phyloP scores from a whole-genome alignment of 2,329 filamentous ascomycete species.

The Cladosporium velox region DNA sequence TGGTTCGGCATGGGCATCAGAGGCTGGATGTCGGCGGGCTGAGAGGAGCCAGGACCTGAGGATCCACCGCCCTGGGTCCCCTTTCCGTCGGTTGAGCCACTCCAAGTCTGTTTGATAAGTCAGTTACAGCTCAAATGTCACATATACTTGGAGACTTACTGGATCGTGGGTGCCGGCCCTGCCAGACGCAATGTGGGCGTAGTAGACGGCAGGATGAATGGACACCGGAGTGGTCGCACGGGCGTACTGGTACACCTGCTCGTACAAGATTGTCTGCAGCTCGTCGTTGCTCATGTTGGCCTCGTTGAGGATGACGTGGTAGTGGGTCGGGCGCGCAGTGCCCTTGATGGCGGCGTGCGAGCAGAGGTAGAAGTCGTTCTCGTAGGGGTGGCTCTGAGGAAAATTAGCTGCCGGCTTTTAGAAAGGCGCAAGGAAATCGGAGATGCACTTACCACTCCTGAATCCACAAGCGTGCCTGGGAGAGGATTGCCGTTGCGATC shows the following conservation, averaged over 20 bases:
- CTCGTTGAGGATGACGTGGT: conserved; percentile 86
- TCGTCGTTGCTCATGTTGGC: conserved; percentile 65
- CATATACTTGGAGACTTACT: too few species aligned
- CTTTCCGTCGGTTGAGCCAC: not conserved
- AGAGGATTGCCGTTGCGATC: conserved; percentile 76
- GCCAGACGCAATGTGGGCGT: conserved; percentile 84
- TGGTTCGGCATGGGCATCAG: conserved; percentile 45
- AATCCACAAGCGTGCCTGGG: conserved; percentile 85
- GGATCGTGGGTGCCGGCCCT: conserved; percentile 77
- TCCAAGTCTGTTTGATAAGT: too few species aligned
- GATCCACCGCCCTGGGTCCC: conserved; percentile 26
- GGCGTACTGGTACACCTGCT: conserved; percentile 88
- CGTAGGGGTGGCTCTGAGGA: conserved; percentile 63
- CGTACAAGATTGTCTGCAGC: conserved; percentile 86
- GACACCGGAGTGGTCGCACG: conserved; percentile 92
- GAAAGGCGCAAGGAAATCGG: too few species aligned
- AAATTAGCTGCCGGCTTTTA: too few species aligned
- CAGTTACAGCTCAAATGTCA: too few species aligned
- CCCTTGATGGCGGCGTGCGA: conserved; percentile 84
- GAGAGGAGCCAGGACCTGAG: conserved; percentile 22
- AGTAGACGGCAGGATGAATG: conserved; percentile 86
- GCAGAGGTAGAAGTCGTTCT: conserved; percentile 82
- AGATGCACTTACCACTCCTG: conserved; percentile 57
- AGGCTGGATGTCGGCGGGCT: conserved; percentile 35
- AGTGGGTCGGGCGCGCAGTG: conserved; percentile 81